These are phyloP conservation scores for Byssochlamys sp. DNA, from an alignment of 2,329 filamentous ascomycete species.

Conservation along the genomic window DNA sequence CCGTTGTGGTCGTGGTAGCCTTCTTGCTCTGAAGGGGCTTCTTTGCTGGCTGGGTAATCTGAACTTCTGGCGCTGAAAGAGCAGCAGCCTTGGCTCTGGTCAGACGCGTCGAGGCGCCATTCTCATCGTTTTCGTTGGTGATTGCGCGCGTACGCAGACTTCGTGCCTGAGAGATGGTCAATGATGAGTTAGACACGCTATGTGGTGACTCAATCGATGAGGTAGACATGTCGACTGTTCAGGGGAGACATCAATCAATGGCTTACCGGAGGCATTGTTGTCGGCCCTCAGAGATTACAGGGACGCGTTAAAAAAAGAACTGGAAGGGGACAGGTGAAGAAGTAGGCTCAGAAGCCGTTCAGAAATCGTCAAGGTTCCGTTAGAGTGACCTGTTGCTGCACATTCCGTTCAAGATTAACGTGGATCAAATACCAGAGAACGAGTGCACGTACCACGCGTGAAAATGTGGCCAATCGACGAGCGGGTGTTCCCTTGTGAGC, in stretches of 20 bases:
- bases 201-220: background rate
- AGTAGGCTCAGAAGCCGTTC: slow-evolving; percentile 8
- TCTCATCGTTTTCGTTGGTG: slow-evolving; percentile 93
- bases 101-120: slow-evolving; percentile 67
- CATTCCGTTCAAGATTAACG: slow-evolving; percentile 22
- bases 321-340: slow-evolving; percentile 12
- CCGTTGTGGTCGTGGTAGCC: slow-evolving; percentile 39
- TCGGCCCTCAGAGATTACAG: slow-evolving; percentile 17
- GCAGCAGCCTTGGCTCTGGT: slow-evolving; percentile 87
- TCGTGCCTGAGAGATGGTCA: slow-evolving; percentile 52
- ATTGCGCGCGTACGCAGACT: slow-evolving; percentile 63
- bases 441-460: slow-evolving; percentile 29
- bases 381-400: slow-evolving; percentile 22
- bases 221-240: slow-evolving; percentile 2
- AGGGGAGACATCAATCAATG: slow-evolving; percentile 5
- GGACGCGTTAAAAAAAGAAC: slow-evolving; percentile 11
- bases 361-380: slow-evolving; percentile 19
- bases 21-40: slow-evolving; percentile 65
- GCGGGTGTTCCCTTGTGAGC: slow-evolving; percentile 12
- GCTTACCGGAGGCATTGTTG: slow-evolving; percentile 51
- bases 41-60: slow-evolving; percentile 53
- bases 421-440: slow-evolving; percentile 24
- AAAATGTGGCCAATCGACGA: slow-evolving; percentile 19
- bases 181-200: slow-evolving; percentile 11
- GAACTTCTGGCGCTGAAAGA: slow-evolving; percentile 35